Evolutionary conservation across 2,329 filamentous ascomycete species (phyloP), one percentile per base, ranked within the genome.

Genomic region (Beauveria asiatica): DNA sequence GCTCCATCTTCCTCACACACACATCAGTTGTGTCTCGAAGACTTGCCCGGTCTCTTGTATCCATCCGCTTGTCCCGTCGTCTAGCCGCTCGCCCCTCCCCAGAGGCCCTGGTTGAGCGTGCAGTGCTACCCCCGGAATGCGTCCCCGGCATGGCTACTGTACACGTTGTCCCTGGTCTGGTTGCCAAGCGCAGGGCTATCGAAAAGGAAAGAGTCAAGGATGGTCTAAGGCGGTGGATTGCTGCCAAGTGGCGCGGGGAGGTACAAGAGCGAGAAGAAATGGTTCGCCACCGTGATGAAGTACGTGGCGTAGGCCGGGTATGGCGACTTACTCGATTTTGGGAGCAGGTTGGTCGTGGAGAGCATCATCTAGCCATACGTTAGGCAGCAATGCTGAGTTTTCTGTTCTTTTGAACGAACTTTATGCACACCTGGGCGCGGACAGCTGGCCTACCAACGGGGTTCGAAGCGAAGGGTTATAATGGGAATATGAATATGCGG

Each of bases 141-240:
- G 81, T 83, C 16, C 78, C 79, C 6, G 77, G 77, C 27, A 69
- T 74, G 65, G 63, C 65, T 60, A 69, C 65, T 59, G 73, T 70
- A 62, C 69, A 70, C 57, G 75, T 88, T 1, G 82, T 84, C 0
- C 85, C 85, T 0, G 80, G 76, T 0, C 73, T 89, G 39, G 81
- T 88, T n/a, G 84, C 83, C 30, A 78, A 79, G 64, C 82, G 83
- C 67, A 77, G 83, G 59, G 81, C 80, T 13, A 78, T 90, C 17
- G 87, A 90, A 73, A 80, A 81, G 65, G 85, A 89, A 73, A 78
- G 78, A 62, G 76, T 90, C 48, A 89, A 89, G 69, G 86, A 90
- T 66, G 79, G 79, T 17, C 71, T 90, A 62, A 74, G 86, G 42
- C 77, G 79, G 13, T 89, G 86, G 84, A 78, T 90, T 2, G 86